Evolutionary conservation across 495 filamentous ascomycete genomes (phyloP), one percentile per base, ranked within the genome.

Genomic region (Diplogelasinospora grovesii): DNA sequence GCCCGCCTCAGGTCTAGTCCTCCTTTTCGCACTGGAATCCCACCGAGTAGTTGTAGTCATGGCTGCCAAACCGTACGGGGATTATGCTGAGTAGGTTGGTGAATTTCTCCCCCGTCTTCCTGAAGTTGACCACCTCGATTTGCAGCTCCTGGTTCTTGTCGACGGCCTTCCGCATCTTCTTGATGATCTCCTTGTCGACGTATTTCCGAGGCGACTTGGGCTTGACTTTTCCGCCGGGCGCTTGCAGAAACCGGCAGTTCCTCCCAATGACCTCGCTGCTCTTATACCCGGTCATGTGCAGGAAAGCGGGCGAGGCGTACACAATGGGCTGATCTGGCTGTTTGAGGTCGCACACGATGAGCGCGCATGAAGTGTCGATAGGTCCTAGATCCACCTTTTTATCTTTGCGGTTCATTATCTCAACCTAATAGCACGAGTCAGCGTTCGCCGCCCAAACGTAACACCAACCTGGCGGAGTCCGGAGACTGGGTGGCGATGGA

Each of bases 211-310:
- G 19, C 10, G 57, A 57, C 24, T 43, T 46, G n/a, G 46, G 45
- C 14, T 39, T 36, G 19, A 65, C 58, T 19, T 53, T 48, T 3
- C 55, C 60, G 3, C 40, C 59, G 11, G 70, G 69, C 5, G 63
- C 53, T 50, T 76, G 73, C 15, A 76, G 46, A 39, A 76, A 74
- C n/a, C 73, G 70, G 38, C 71, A 75, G 52, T 76, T 76, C 13
- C 48, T 39, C 0, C 69, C 68, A n/a, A 69, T 22, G 8, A 68
- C 55, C 41, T 76, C 69, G 22, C 32, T 18, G 2, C 26, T 27
- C 3, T 54, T 33, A 45, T 75, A 76, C 5, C 70, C 71, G 0
- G 70, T 72, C 38, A 75, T 49, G 10, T 55, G 34, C 23, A 47
- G 42, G 53, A 71, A 75, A 3, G 61, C 24, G 4, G 64, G 57